A percentile compares a stretch with the other conserved stretches of the same genome.
Conservation (phyloP, 371 early-diverging fungal species). For the Zopfochytrium polystomum region DNA sequence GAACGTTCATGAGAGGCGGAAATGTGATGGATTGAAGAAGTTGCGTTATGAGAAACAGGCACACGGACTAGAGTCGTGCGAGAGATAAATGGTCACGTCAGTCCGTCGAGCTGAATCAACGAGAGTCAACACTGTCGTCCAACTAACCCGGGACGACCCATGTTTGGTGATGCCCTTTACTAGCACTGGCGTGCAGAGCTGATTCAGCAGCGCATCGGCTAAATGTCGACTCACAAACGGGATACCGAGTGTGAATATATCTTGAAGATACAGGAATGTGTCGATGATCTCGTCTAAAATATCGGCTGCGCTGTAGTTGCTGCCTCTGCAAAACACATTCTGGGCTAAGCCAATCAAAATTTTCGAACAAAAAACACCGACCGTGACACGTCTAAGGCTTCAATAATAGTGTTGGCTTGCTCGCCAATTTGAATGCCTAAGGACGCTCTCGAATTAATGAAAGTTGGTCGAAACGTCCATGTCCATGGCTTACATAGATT, state of each 20-base stretch:
- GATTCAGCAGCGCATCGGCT: not conserved
- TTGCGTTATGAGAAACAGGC: slow-evolving; percentile 18
- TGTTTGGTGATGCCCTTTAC: not conserved
- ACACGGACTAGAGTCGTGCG: not conserved
- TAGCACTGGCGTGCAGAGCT: not conserved
- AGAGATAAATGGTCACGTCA: not conserved
- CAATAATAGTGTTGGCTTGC: not conserved
- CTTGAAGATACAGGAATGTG: slow-evolving; percentile 17
- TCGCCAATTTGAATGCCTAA: not conserved
- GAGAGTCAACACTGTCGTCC: not conserved
- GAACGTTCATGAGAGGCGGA: slow-evolving; percentile 9
- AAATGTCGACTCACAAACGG: not conserved
- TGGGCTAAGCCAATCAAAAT: not conserved
- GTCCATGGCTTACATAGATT: slow-evolving; percentile 6
- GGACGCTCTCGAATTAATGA: not conserved
- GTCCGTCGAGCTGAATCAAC: not conserved
- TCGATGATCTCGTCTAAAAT: slow-evolving; percentile 18
- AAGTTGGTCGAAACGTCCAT: not conserved
- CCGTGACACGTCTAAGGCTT: not conserved
- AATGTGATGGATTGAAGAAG: slow-evolving; percentile 3
- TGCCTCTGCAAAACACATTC: not conserved
- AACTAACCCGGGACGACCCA: not conserved
- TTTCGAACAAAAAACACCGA: not conserved
- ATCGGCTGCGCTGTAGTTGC: not conserved
- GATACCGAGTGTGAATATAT: slow-evolving; percentile 9